A percentile compares a stretch with the other conserved stretches of the same genome.
These are phyloP conservation scores for Nicotiana tomentosiformis DNA, from an alignment of 257 asterid species.

Conservation along the genomic window DNA sequence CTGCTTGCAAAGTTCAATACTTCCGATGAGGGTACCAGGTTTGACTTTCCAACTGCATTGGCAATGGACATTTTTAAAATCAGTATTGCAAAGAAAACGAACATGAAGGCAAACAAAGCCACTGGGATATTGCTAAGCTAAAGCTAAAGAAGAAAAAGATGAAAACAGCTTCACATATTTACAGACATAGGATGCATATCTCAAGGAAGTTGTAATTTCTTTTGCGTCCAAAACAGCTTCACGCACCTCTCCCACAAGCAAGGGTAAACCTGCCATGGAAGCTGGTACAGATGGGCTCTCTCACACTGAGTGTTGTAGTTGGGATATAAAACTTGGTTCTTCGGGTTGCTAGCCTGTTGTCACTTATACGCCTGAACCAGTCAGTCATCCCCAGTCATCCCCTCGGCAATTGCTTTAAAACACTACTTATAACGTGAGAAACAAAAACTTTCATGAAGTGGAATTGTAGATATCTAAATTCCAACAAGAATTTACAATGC, in stretches of 20 bases:
- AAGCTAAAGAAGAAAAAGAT: background rate
- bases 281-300: background rate
- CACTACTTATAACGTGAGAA: background rate
- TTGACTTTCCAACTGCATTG: slow-evolving; percentile 60
- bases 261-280: background rate
- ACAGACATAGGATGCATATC: background rate
- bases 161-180: background rate
- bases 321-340: background rate
- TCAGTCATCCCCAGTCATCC: background rate
- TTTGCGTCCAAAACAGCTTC: background rate
- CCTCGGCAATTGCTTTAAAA: background rate
- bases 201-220: background rate
- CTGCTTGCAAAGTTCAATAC: slow-evolving; percentile 37
- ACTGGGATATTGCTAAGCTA: background rate
- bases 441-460: background rate
- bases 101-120: background rate
- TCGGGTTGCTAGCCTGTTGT: background rate
- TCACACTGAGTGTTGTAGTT: background rate
- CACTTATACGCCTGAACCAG: background rate
- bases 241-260: background rate
- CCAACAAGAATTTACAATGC: background rate
- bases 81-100: background rate
- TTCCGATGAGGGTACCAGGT: slow-evolving; percentile 51
- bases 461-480: background rate
- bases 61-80: slow-evolving; percentile 5